A percentile compares a stretch with the other conserved stretches of the same genome.
These are phyloP conservation scores for Cyclotella kingstonii DNA, from an alignment of 108 stramenopile genomes.

Conservation along the genomic window DNA sequence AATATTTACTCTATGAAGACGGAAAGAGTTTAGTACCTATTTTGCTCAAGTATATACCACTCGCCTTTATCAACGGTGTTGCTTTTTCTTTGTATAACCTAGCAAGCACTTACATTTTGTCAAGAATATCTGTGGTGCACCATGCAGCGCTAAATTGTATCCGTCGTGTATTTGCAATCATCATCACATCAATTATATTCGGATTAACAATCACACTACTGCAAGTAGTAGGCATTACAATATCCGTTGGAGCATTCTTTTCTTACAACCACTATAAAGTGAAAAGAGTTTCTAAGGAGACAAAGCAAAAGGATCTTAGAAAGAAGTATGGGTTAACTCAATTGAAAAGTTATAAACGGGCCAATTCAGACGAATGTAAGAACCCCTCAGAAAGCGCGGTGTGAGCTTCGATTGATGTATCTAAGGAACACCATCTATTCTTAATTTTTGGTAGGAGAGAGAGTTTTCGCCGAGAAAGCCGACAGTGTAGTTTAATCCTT, in stretches of 20 bases:
- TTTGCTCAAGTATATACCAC: conserved; percentile 18
- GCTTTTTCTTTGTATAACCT: conserved; percentile 80
- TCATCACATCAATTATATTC: conserved; percentile 73
- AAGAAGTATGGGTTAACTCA: conserved; percentile 26
- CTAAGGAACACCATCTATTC: no score
- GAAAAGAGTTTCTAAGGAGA: conserved; percentile 19
- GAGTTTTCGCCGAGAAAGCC: no score
- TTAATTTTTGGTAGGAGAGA: no score
- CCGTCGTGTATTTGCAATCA: conserved; percentile 77
- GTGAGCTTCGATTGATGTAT: no score
- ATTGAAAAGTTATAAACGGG: conserved; percentile 8
- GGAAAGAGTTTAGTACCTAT: background rate
- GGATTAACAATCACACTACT: conserved; percentile 49
- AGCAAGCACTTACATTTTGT: conserved; percentile 62
- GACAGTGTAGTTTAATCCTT: conserved; percentile 5
- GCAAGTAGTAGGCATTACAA: conserved; percentile 51
- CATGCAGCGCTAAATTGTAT: conserved; percentile 85
- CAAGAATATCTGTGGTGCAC: conserved; percentile 75
- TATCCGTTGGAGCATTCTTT: conserved; percentile 61
- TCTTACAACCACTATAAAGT: conserved; percentile 49
- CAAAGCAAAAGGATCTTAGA: conserved; percentile 19
- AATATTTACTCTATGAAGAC: background rate
- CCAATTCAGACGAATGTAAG: no score
- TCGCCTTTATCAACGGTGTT: conserved; percentile 64
- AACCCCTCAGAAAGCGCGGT: no score